phyloP scores from a whole-genome alignment of 257 asterid species.

The Nicotiana attenuata region DNA sequence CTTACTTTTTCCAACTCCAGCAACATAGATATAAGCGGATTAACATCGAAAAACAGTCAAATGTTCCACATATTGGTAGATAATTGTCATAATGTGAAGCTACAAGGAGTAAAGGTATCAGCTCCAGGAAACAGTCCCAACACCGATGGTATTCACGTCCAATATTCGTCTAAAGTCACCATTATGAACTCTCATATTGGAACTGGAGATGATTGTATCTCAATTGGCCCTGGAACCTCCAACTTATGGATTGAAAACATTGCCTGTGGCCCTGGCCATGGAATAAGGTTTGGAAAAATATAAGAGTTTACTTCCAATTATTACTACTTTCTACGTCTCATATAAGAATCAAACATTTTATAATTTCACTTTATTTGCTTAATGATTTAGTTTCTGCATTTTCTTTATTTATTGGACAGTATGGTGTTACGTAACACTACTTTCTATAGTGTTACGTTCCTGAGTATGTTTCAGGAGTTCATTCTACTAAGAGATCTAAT shows the following conservation, averaged over 20 bases:
- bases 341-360: not conserved
- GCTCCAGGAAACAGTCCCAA: slow-evolving; percentile 8
- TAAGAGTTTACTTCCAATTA: not conserved
- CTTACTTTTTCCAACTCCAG: slow-evolving; percentile 6
- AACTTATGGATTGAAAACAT: slow-evolving; percentile 6
- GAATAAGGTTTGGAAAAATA: not conserved
- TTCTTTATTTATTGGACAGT: not conserved
- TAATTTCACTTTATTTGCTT: not conserved
- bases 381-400: not conserved
- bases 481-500: not conserved
- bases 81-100: not conserved
- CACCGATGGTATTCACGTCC: slow-evolving; percentile 8
- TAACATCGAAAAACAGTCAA: slow-evolving; percentile 2
- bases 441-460: not conserved
- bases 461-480: not conserved
- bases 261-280: slow-evolving; percentile 6
- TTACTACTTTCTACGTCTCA: not conserved
- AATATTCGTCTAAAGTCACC: not conserved
- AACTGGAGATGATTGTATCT: slow-evolving; percentile 4
- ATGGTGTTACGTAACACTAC: not conserved
- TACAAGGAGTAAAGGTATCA: not conserved
- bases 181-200: slow-evolving; percentile 4
- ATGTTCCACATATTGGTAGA: not conserved
- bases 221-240: slow-evolving; percentile 6
- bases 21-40: slow-evolving; percentile 2